Conservation (phyloP, 768 basidiomycete genomes). For the Psilocybe sp. region DNA sequence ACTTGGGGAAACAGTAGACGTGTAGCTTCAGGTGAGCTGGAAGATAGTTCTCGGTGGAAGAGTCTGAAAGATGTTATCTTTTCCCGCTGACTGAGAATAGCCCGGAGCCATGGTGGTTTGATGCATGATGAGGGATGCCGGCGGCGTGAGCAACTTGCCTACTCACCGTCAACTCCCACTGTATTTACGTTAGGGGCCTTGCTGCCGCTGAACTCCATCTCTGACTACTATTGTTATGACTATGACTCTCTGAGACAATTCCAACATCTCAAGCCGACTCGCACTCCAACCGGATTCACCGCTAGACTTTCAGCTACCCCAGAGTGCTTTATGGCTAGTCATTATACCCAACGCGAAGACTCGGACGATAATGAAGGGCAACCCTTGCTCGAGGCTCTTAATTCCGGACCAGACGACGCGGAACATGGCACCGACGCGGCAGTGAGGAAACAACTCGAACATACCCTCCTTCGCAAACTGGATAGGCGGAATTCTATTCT, state of each 20-base stretch:
- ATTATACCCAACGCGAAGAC: neutral
- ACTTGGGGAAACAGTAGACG: neutral
- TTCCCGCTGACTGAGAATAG: neutral
- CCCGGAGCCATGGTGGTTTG: neutral
- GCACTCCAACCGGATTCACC: too few relatives aligned
- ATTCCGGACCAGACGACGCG: constrained; percentile 1
- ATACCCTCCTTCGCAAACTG: constrained; percentile 50
- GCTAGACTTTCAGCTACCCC: too few relatives aligned
- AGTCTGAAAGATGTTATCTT: too few relatives aligned
- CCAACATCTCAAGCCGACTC: too few relatives aligned
- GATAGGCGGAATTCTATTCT: constrained; percentile 57
- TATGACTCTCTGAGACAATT: too few relatives aligned
- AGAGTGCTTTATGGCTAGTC: too few relatives aligned
- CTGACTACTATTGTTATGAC: too few relatives aligned
- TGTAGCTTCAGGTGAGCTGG: neutral
- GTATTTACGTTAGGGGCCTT: too few relatives aligned
- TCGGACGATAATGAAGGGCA: constrained; percentile 3
- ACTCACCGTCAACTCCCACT: too few relatives aligned
- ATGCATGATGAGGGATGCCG: neutral
- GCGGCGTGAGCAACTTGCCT: too few relatives aligned
- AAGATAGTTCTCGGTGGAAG: too few relatives aligned
- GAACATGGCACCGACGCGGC: neutral
- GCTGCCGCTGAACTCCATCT: too few relatives aligned
- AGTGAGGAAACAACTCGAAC: constrained; percentile 43
- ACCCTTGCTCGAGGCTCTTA: constrained; percentile 3